Evolutionary conservation across 2,329 filamentous ascomycete species (phyloP), one percentile per base, ranked within the genome.

Genomic region (Fusarium sp.): DNA sequence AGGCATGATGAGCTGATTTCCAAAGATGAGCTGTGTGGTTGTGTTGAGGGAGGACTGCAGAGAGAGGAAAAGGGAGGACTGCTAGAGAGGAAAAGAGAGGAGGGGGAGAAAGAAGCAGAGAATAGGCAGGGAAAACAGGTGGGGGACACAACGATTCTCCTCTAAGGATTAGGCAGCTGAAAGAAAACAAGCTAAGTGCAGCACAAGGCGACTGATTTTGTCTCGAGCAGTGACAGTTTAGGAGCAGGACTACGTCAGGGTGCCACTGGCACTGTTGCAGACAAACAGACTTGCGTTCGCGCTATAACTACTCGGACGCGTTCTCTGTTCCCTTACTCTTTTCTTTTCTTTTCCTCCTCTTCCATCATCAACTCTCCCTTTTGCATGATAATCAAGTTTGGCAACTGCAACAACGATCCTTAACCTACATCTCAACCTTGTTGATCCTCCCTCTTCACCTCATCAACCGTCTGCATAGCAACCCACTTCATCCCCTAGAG

Each of bases 391-490:
- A 18, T 37, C 32, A 11, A 18, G 16, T 37, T n/a, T n/a, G 18
- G 18, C 18, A n/a, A 12, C 34, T 4, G 34, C 3, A 37, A 18
- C 8, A 37, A 12, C 18, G 5, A 37, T n/a, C 18, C 4, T 37
- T 4, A 7, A n/a, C 34, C 34, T 37, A 12, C 10, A 37, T 18
- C 18, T 2, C 34, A 7, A n/a, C 34, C n/a, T 18, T 37, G 4
- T n/a, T 37, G 18, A 37, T 37, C 10, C 11, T 18, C 2, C 18
- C 32, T 34, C 2, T 18, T 9, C 9, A 10, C 16, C 18, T 18
- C 32, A 18, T 6, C 16, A 18, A 9, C 8, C 9, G 11, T 11
- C 16, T 6, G 9, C 16, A 0, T 3, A 0, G 9, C 5, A 18
- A 11, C 16, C 1, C 4, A 11, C 16, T 6, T n/a, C 9, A 18